Conservation (phyloP, 2,329 filamentous ascomycete species). For the Pseudogymnoascus sp. region DNA sequence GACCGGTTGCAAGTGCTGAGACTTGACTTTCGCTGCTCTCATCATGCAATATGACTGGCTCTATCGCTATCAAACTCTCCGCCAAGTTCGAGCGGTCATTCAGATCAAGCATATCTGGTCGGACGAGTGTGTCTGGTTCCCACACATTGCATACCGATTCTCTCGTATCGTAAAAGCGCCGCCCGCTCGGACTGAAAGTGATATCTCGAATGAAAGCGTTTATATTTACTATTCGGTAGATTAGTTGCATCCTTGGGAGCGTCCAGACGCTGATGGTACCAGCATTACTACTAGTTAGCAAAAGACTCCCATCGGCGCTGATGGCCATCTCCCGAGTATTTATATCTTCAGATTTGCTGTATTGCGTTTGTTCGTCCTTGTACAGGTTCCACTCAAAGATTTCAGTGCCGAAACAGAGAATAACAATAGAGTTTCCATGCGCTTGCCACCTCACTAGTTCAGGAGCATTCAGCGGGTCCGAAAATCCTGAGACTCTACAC, state of each 20-base stretch:
- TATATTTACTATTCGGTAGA: conserved; percentile 16
- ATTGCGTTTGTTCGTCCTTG: conserved; percentile 1
- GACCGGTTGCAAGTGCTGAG: conserved; percentile 12
- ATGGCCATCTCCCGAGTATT: conserved; percentile 19
- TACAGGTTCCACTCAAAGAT: neutral
- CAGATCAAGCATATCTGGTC: conserved; percentile 17
- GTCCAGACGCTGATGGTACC: conserved; percentile 25
- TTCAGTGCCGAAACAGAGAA: neutral
- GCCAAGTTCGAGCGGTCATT: conserved; percentile 2
- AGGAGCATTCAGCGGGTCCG: neutral
- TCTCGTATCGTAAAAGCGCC: conserved; percentile 27
- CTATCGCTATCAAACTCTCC: neutral
- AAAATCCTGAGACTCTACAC: neutral
- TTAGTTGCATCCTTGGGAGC: conserved; percentile 22
- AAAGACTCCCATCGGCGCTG: conserved; percentile 22
- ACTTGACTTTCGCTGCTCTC: conserved; percentile 11
- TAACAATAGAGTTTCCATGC: neutral
- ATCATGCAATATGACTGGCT: neutral
- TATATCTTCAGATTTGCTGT: conserved; percentile 18
- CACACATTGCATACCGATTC: conserved; percentile 24
- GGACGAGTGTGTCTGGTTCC: conserved; percentile 25
- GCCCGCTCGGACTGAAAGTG: conserved; percentile 22
- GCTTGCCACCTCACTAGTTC: neutral
- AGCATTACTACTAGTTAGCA: conserved; percentile 23
- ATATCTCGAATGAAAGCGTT: conserved; percentile 20